A percentile compares a stretch with the other conserved stretches of the same genome.
Conservation (phyloP, 352 stramenopile species). For the Lagenidium sp. region DNA sequence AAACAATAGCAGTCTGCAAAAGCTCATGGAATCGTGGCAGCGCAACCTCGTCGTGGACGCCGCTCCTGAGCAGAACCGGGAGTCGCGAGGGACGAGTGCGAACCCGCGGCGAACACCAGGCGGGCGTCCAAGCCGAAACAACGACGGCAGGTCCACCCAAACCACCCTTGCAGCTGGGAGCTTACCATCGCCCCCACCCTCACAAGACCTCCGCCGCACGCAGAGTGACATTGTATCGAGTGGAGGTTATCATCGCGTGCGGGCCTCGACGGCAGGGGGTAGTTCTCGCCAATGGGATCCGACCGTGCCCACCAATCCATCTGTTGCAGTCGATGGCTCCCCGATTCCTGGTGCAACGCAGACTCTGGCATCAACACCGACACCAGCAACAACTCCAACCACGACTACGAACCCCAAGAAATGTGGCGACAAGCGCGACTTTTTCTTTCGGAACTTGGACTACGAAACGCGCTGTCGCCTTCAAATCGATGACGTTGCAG, state of each 20-base stretch:
- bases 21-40: constrained; percentile 38
- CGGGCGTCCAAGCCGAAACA: background rate
- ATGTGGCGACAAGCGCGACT: constrained; percentile 77
- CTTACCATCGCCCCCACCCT: background rate
- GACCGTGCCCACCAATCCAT: too few relatives aligned
- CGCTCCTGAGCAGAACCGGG: too few relatives aligned
- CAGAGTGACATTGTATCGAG: constrained; percentile 4
- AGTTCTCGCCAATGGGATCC: too few relatives aligned
- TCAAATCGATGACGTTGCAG: constrained; percentile 70
- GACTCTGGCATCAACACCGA: constrained; percentile 4
- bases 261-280: constrained; percentile 1
- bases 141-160: background rate
- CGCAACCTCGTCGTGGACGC: too few relatives aligned
- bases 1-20: constrained; percentile 38
- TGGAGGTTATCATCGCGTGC: background rate
- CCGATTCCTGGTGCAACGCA: background rate
- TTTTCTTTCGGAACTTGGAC: constrained; percentile 73
- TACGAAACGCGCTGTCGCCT: constrained; percentile 53
- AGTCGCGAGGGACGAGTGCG: too few relatives aligned
- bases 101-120: constrained; percentile 6
- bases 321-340: too few relatives aligned
- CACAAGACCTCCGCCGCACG: background rate
- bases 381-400: too few relatives aligned
- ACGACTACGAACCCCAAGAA: constrained; percentile 21
- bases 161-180: background rate